Conservation (phyloP, 331 rosid species). For the Quercus phellos region DNA sequence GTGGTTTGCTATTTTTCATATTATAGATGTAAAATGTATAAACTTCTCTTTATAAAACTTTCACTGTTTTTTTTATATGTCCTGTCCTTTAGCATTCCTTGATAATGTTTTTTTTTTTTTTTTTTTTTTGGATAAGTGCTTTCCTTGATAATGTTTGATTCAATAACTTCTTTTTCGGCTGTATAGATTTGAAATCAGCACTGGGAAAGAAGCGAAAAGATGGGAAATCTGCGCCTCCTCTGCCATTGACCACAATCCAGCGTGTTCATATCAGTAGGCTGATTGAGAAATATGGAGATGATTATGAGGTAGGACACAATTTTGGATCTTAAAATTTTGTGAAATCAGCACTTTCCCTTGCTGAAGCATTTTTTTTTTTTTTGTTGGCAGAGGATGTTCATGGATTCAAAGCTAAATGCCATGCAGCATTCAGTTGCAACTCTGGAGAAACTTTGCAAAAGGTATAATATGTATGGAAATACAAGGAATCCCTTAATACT, state of each 20-base stretch:
- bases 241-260: conserved; percentile 73
- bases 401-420: conserved; percentile 74
- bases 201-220: conserved; percentile 82
- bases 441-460: conserved; percentile 69
- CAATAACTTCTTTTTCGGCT: conserved; percentile 13
- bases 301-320: conserved; percentile 43
- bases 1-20: not conserved
- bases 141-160: not conserved
- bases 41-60: not conserved
- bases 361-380: not conserved
- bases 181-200: conserved; percentile 67
- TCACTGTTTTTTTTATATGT: not conserved
- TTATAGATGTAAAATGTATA: not conserved
- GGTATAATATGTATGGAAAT: conserved; percentile 47
- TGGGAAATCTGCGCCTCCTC: conserved; percentile 54
- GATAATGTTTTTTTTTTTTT: not conserved
- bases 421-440: conserved; percentile 85
- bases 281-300: conserved; percentile 61
- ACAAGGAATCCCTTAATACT: conserved; percentile 51
- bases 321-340: not conserved
- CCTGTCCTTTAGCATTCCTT: not conserved
- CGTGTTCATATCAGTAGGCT: conserved; percentile 56
- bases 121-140: not conserved
- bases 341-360: conserved; percentile 5
- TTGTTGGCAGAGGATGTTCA: conserved; percentile 64